Conservation (phyloP, 1,284 basidiomycete species). For the Cryptococcus sp. region DNA sequence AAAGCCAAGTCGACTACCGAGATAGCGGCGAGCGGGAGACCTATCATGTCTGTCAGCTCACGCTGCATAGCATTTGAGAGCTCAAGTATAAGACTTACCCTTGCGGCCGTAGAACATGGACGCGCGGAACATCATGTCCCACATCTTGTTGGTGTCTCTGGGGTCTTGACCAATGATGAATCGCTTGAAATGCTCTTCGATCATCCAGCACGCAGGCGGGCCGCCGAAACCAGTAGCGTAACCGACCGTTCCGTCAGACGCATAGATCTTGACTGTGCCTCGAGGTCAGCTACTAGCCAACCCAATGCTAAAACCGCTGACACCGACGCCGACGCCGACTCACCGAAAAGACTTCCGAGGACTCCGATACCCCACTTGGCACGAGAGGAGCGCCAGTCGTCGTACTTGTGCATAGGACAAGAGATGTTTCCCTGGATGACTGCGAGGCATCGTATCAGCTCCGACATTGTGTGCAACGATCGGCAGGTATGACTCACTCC, state of each 20-base stretch:
- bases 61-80: neutral
- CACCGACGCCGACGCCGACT: conserved; percentile 27
- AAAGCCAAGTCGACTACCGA: conserved; percentile 59
- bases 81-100: conserved; percentile 27
- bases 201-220: conserved; percentile 60
- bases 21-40: conserved; percentile 57
- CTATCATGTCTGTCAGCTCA: conserved; percentile 23
- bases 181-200: conserved; percentile 59
- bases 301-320: neutral
- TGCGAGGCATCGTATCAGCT: conserved; percentile 18
- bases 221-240: conserved; percentile 60
- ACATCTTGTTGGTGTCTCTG: conserved; percentile 57
- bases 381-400: conserved; percentile 56
- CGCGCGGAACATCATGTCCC: conserved; percentile 56
- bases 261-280: conserved; percentile 52
- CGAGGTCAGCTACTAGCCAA: neutral
- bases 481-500: conserved; percentile 37
- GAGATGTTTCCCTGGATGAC: conserved; percentile 52
- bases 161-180: conserved; percentile 60
- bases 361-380: conserved; percentile 55
- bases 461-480: neutral
- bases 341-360: conserved; percentile 56
- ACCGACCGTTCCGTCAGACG: conserved; percentile 57
- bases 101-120: conserved; percentile 61
- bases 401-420: conserved; percentile 57